Evolutionary conservation across 495 filamentous ascomycete species (phyloP).

Genomic region (Chaetomium tenue): DNA sequence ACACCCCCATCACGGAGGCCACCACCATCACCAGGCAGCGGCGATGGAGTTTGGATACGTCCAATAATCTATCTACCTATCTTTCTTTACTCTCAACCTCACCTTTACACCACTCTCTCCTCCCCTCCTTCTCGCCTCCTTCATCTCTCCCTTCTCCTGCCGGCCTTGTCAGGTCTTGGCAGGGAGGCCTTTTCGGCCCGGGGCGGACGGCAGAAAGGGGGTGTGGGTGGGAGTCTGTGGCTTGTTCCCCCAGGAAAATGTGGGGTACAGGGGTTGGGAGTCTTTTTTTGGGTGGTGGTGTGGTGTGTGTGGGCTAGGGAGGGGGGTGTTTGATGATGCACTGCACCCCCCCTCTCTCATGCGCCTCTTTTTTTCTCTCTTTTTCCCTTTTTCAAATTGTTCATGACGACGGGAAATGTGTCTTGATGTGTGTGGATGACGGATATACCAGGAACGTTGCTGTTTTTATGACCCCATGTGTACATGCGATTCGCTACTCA

Average conservation of each 20-base stretch:
- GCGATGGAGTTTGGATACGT: constrained; percentile 28
- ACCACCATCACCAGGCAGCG: constrained; percentile 4
- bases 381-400: not conserved
- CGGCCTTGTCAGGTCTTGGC: not conserved
- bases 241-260: constrained; percentile 12
- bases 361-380: not conserved
- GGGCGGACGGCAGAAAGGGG: not conserved
- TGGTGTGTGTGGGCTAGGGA: not conserved
- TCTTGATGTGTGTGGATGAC: constrained; percentile 6
- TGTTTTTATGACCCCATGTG: constrained; percentile 9
- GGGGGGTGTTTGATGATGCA: not conserved
- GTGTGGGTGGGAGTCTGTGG: not conserved
- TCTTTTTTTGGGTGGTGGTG: constrained; percentile 4
- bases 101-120: not conserved
- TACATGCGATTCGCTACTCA: constrained; percentile 8
- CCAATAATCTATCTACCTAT: constrained; percentile 8
- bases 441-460: constrained; percentile 23
- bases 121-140: not conserved
- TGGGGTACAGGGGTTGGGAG: constrained; percentile 9
- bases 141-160: not conserved
- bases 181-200: constrained; percentile 11
- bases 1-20: constrained; percentile 7
- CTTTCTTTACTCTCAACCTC: not conserved
- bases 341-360: not conserved
- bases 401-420: not conserved